Evolutionary conservation across 2,329 filamentous ascomycete genomes (phyloP).

Genomic region (Aspergillus sclerotialis): DNA sequence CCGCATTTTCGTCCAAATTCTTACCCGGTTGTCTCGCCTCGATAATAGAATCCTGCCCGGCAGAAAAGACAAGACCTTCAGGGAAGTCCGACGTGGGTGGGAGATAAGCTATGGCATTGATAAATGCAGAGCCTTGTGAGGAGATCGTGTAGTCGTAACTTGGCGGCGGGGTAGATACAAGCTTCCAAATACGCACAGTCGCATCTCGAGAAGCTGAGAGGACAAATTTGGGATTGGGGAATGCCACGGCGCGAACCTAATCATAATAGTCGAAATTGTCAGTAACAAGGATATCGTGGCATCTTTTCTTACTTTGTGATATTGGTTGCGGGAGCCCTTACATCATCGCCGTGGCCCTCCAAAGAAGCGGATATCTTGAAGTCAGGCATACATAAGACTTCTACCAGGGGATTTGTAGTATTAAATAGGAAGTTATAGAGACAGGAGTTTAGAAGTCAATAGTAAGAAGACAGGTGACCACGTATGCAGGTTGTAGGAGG

Average conservation of each 20-base stretch:
- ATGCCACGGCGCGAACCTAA: constrained; percentile 80
- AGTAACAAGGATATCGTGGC: constrained; percentile 13
- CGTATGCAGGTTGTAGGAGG: neutral
- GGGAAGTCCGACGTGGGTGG: constrained; percentile 62
- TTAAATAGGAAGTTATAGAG: too few relatives aligned
- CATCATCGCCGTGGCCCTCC: constrained; percentile 86
- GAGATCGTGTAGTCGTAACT: constrained; percentile 71
- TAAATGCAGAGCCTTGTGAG: constrained; percentile 73
- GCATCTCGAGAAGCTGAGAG: constrained; percentile 87
- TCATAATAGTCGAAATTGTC: constrained; percentile 52
- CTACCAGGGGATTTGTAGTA: constrained; percentile 1
- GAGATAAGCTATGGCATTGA: constrained; percentile 77
- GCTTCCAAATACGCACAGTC: constrained; percentile 81
- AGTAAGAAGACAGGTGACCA: neutral
- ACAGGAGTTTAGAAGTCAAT: neutral
- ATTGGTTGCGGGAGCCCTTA: constrained; percentile 42
- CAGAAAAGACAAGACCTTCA: constrained; percentile 76
- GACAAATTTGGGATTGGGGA: constrained; percentile 64
- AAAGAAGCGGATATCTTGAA: constrained; percentile 93
- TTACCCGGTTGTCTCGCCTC: constrained; percentile 72
- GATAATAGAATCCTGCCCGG: constrained; percentile 86
- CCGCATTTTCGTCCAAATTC: constrained; percentile 65
- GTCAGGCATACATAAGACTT: constrained; percentile 56
- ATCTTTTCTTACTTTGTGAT: constrained; percentile 8
- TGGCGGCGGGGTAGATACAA: constrained; percentile 58